phyloP scores from a whole-genome alignment of 2,329 filamentous ascomycete species.

The Arthrobotrys iridis region DNA sequence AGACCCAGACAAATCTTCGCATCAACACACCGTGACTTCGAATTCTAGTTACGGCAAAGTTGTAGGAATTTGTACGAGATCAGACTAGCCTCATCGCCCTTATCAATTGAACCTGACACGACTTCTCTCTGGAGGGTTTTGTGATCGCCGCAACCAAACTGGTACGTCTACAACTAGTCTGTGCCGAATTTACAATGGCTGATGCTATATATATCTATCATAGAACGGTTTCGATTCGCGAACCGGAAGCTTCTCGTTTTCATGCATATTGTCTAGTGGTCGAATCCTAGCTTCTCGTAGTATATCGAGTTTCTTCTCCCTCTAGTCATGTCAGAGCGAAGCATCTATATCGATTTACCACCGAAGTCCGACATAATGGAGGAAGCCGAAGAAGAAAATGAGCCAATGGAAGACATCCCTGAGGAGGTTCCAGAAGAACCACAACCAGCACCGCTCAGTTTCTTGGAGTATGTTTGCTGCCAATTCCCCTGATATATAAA shows the following conservation, averaged over 20 bases:
- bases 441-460: slow-evolving; percentile 30
- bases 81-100: not conserved
- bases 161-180: not conserved
- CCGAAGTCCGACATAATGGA: slow-evolving; percentile 51
- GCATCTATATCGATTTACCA: slow-evolving; percentile 44
- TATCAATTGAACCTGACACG: no score
- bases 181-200: not conserved
- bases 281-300: no score
- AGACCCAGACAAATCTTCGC: not conserved
- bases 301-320: not conserved
- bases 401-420: slow-evolving; percentile 39
- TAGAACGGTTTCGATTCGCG: no score
- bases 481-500: not conserved
- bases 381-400: slow-evolving; percentile 43
- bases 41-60: not conserved
- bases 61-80: not conserved
- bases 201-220: no score
- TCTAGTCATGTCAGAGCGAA: slow-evolving; percentile 32
- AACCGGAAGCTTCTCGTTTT: no score
- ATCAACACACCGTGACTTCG: not conserved
- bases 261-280: no score
- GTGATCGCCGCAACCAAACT: not conserved
- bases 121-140: not conserved
- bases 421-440: slow-evolving; percentile 41
- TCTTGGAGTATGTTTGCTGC: slow-evolving; percentile 35